Conservation (phyloP, 1,284 basidiomycete genomes). For the Fomitopsis palustris region DNA sequence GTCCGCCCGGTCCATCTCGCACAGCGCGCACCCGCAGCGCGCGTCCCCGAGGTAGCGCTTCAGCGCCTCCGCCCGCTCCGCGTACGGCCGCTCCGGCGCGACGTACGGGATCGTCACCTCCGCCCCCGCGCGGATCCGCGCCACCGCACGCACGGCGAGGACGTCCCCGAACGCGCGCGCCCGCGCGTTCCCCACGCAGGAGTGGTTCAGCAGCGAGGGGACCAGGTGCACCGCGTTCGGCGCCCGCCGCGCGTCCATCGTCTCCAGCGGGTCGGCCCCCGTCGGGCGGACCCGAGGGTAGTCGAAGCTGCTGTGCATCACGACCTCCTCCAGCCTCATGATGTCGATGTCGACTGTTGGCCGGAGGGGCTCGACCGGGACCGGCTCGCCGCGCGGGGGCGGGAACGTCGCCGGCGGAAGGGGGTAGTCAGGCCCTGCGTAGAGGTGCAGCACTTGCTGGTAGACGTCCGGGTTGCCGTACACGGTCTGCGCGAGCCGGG, state of each 20-base stretch:
- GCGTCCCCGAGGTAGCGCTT: constrained; percentile 12
- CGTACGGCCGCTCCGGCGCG: constrained; percentile 11
- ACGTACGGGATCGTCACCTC: constrained; percentile 17
- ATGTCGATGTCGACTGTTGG: not conserved
- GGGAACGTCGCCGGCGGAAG: not conserved
- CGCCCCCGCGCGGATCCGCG: constrained; percentile 11
- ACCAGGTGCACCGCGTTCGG: constrained; percentile 11
- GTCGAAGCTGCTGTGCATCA: not conserved
- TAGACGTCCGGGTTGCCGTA: not conserved
- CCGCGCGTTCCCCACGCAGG: constrained; percentile 23
- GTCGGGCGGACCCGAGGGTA: not conserved
- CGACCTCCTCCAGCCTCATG: not conserved
- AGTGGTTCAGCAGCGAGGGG: constrained; percentile 30
- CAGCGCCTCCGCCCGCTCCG: constrained; percentile 11
- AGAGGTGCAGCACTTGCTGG: not conserved
- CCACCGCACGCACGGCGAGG: constrained; percentile 19
- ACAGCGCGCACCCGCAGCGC: constrained; percentile 14
- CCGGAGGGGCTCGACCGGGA: not conserved
- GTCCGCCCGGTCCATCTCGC: constrained; percentile 16
- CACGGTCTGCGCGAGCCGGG: not conserved
- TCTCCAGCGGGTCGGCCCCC: not conserved
- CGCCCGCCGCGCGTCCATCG: not conserved
- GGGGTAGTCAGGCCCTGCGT: not conserved
- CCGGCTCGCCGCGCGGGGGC: not conserved
- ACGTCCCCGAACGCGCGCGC: constrained; percentile 21